Base-by-base conservation (phyloP, 2,329 filamentous ascomycete genomes). In the Aspergillus tanneri region DNA sequence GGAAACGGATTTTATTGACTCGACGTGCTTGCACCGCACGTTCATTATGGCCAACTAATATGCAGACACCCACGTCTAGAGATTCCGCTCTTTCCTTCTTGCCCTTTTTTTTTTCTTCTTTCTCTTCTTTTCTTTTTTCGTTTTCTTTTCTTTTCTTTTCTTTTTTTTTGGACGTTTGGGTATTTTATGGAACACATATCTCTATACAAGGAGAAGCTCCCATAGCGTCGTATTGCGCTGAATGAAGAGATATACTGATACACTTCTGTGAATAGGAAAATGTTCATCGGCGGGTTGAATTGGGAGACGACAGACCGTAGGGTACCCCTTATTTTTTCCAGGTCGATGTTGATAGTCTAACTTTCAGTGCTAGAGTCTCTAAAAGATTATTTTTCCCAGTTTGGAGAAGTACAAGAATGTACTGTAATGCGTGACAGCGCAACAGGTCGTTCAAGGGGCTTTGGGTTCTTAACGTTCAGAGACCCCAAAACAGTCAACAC, bases 251-350 rank as follows among this genome's bases (percentile, higher is more conserved):
- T 53, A 63, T 57, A 60, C 69, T 73, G 60, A 71, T 65, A 55
- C 48, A 54, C 53, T 51, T 59, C 61, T 66, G 50, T 66, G 50
- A 52, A 64, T 74, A 99, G 93, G 65, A 99, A 99, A 77, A 99
- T 99, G 93, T 99, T 99, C 64, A 99, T 99, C 72, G 93, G 93
- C 63, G 93, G 93, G 32, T 76, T 99, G 46, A 99, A 99, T 68
- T 99, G 93, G 93, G 93, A 99, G 73, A 99, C 93, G 12, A 97
- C 93, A 47, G 92, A 97, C 76, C 85, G 92, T 97, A 84, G 80
- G 30, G 90, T 74, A 53, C 50, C 47, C 30, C 50, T 37, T 27
- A 37, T 25, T 27, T 21, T 41, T 39, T 46, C 51, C 50, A 27
- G 18, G 12, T 32, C 14, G 23, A 14, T 42, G 22, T 34, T 34